Percentiles rank a stretch among this genome's conserved stretches.
Evolutionary conservation across 768 basidiomycete genomes (phyloP).

Genomic region (Psilocybe azurescens): DNA sequence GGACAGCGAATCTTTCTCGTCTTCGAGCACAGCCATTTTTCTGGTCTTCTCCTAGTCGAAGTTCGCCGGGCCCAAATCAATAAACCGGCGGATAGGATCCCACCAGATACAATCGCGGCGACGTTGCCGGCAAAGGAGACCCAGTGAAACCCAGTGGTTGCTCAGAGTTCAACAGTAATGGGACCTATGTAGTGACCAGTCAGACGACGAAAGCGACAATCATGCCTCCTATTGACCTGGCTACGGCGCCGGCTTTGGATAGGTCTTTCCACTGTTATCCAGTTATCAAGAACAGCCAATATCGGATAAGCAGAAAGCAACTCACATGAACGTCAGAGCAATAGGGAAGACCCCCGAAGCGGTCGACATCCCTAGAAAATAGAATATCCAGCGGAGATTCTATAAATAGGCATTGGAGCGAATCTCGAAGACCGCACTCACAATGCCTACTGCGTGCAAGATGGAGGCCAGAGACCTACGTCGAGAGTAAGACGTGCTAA

Average conservation of each 20-base stretch:
- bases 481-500: too few relatives aligned
- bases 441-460: background rate
- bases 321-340: too few relatives aligned
- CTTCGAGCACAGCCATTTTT: conserved; percentile 17
- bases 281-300: too few relatives aligned
- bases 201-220: conserved; percentile 29
- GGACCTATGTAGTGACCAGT: conserved; percentile 28
- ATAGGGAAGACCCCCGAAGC: too few relatives aligned
- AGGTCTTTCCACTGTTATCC: conserved; percentile 15
- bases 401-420: conserved; percentile 1
- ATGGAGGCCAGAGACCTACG: conserved; percentile 20
- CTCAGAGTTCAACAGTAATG: conserved; percentile 28
- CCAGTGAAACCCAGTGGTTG: conserved; percentile 29
- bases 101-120: conserved; percentile 30
- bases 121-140: conserved; percentile 31
- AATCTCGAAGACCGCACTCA: conserved; percentile 21
- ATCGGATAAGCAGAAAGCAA: too few relatives aligned
- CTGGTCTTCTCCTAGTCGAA: conserved; percentile 32
- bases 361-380: conserved; percentile 29
- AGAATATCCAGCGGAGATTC: background rate
- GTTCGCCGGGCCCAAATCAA: conserved; percentile 30
- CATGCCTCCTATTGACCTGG: conserved; percentile 30
- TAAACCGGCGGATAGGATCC: conserved; percentile 25
- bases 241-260: conserved; percentile 25
- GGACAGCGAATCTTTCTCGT: background rate